Conservation (phyloP, 495 filamentous ascomycete genomes). For the Penicillium antarcticum region DNA sequence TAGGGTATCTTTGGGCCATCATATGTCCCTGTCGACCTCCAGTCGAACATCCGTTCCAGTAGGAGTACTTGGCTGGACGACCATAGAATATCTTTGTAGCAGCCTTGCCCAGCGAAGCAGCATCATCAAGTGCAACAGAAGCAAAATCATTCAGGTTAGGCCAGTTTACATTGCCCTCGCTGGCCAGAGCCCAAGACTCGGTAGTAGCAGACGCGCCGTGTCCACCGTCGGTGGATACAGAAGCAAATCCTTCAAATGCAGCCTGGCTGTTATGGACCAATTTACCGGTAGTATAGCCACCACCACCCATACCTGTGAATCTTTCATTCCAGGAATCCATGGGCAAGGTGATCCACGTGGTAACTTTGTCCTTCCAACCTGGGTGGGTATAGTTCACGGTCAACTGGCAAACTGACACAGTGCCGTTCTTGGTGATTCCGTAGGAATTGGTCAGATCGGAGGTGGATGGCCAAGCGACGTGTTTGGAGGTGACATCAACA, state of each 20-base stretch:
- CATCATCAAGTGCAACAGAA: constrained; percentile 32
- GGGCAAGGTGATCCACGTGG: constrained; percentile 36
- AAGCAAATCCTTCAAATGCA: constrained; percentile 33
- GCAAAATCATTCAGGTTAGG: constrained; percentile 37
- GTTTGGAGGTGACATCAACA: background rate
- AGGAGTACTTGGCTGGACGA: constrained; percentile 24
- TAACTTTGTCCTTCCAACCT: constrained; percentile 33
- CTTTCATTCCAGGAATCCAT: constrained; percentile 38
- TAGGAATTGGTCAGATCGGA: background rate
- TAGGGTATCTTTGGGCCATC: constrained; percentile 40
- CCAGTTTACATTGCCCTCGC: constrained; percentile 39
- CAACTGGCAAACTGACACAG: constrained; percentile 34
- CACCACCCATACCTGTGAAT: constrained; percentile 42
- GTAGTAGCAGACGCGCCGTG: background rate
- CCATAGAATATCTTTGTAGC: constrained; percentile 15
- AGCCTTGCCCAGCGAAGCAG: constrained; percentile 21
- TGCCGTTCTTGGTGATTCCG: background rate
- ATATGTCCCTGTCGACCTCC: constrained; percentile 47
- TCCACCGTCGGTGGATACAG: constrained; percentile 35
- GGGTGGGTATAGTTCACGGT: constrained; percentile 44
- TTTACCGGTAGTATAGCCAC: constrained; percentile 33
- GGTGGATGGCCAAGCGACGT: background rate
- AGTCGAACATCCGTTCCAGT: constrained; percentile 46
- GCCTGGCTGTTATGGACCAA: constrained; percentile 9
- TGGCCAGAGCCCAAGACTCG: constrained; percentile 34